phyloP scores from a whole-genome alignment of 1,284 basidiomycete species.

The Cutaneotrichosporon arboriforme region DNA sequence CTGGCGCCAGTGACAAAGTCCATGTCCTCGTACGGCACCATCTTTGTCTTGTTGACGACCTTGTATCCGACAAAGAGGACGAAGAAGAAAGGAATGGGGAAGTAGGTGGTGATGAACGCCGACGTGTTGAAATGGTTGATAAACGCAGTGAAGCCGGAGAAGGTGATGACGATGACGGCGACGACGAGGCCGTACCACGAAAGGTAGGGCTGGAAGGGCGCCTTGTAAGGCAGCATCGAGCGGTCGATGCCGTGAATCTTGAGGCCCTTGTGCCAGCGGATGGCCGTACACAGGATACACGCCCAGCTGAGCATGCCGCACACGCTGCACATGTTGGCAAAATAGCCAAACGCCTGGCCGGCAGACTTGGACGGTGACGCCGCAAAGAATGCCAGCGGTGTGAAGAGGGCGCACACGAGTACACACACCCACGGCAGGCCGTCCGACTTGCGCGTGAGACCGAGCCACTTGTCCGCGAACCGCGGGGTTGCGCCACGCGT shows the following conservation, averaged over 20 bases:
- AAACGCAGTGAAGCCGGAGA: constrained; percentile 26
- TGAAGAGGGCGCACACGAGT: constrained; percentile 21
- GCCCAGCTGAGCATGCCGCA: constrained; percentile 67
- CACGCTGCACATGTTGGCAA: constrained; percentile 57
- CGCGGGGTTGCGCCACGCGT: constrained; percentile 64
- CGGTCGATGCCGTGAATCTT: constrained; percentile 59
- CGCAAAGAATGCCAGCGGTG: constrained; percentile 28
- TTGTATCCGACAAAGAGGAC: constrained; percentile 19
- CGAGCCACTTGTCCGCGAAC: constrained; percentile 15
- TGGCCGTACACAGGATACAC: constrained; percentile 70
- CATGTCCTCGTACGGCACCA: constrained; percentile 9
- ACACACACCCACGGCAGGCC: constrained; percentile 32
- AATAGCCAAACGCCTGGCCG: constrained; percentile 66
- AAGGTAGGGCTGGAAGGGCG: constrained; percentile 45
- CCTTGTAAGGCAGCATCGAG: constrained; percentile 59
- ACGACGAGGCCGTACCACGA: constrained; percentile 25
- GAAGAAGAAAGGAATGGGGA: constrained; percentile 27
- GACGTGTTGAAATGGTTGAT: constrained; percentile 27
- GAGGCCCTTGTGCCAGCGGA: constrained; percentile 70
- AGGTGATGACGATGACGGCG: constrained; percentile 25
- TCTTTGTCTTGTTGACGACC: constrained; percentile 1
- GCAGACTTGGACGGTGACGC: constrained; percentile 49
- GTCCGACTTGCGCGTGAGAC: constrained; percentile 44
- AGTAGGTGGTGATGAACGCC: constrained; percentile 34
- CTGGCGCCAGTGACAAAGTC: constrained; percentile 21